These are phyloP conservation scores for Amphirosellinia nigrospora DNA, from an alignment of 495 filamentous ascomycete genomes.

Conservation along the genomic window DNA sequence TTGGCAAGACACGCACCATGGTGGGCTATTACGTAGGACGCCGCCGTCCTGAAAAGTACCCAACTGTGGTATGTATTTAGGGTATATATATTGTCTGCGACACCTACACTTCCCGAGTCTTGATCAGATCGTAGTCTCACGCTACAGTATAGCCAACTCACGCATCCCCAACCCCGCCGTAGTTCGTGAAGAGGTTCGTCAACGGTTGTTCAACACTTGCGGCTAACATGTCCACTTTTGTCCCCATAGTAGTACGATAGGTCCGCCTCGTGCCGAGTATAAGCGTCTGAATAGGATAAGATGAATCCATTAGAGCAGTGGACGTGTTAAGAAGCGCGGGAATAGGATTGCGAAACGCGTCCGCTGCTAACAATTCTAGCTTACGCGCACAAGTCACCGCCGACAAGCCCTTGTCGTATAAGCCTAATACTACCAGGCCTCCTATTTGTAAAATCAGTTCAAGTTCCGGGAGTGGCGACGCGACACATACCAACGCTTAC, in stretches of 20 bases:
- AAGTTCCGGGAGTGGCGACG: not conserved
- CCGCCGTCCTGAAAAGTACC: too few relatives aligned
- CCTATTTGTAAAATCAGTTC: slow-evolving; percentile 3
- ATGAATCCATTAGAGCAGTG: not conserved
- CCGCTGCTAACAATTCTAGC: slow-evolving; percentile 3
- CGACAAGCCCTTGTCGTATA: slow-evolving; percentile 1
- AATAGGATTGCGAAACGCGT: not conserved
- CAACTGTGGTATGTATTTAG: too few relatives aligned
- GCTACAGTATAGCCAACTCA: slow-evolving; percentile 7
- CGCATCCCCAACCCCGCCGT: slow-evolving; percentile 3
- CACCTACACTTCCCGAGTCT: slow-evolving; percentile 13
- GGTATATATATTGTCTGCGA: not conserved
- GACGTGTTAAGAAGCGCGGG: not conserved
- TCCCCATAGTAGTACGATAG: not conserved
- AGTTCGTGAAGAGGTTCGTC: slow-evolving; percentile 15
- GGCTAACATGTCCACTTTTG: slow-evolving; percentile 13
- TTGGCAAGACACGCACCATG: slow-evolving; percentile 8
- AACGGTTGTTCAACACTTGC: slow-evolving; percentile 2
- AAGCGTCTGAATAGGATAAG: slow-evolving; percentile 3
- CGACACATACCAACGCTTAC: slow-evolving; percentile 1
- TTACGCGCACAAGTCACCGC: not conserved
- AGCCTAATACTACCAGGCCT: slow-evolving; percentile 12
- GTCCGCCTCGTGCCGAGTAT: not conserved
- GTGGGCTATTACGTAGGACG: too few relatives aligned
- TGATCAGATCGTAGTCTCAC: not conserved